These are phyloP conservation scores for Rhodotorula sp. DNA, from an alignment of 1,284 basidiomycete genomes.

Conservation along the genomic window DNA sequence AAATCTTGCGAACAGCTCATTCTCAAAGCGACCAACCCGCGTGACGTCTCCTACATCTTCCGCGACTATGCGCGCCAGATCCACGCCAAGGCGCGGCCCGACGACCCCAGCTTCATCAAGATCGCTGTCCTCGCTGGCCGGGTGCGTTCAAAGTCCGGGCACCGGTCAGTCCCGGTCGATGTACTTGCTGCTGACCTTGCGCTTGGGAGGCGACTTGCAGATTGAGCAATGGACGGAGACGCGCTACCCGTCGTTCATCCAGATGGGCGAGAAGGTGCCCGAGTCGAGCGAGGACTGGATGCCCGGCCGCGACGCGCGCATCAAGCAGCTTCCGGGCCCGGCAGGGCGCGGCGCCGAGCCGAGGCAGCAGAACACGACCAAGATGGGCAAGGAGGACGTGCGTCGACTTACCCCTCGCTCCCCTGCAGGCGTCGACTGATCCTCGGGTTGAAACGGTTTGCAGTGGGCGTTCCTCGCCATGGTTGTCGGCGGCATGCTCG, in stretches of 20 bases:
- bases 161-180: neutral
- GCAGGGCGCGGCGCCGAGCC: conserved; percentile 10
- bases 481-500: conserved; percentile 25
- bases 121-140: conserved; percentile 78
- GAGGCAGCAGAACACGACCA: conserved; percentile 14
- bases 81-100: conserved; percentile 72
- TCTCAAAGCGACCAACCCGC: conserved; percentile 83
- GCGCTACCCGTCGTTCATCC: conserved; percentile 46
- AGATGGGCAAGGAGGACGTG: conserved; percentile 35
- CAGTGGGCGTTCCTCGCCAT: conserved; percentile 35
- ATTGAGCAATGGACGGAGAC: conserved; percentile 86
- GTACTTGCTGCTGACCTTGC: neutral
- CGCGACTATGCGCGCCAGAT: conserved; percentile 77
- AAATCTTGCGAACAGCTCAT: conserved; percentile 64
- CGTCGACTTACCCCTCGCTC: neutral
- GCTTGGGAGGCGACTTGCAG: conserved; percentile 52
- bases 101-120: conserved; percentile 84
- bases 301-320: conserved; percentile 36
- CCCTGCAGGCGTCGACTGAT: neutral
- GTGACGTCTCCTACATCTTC: conserved; percentile 90
- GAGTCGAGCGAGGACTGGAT: conserved; percentile 33
- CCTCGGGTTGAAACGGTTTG: too few species aligned
- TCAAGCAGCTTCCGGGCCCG: conserved; percentile 39
- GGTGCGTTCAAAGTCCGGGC: conserved; percentile 51
- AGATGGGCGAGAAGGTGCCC: conserved; percentile 31